Evolutionary conservation across 2,329 filamentous ascomycete genomes (phyloP).

Genomic region (Ascosphaera acerosa): DNA sequence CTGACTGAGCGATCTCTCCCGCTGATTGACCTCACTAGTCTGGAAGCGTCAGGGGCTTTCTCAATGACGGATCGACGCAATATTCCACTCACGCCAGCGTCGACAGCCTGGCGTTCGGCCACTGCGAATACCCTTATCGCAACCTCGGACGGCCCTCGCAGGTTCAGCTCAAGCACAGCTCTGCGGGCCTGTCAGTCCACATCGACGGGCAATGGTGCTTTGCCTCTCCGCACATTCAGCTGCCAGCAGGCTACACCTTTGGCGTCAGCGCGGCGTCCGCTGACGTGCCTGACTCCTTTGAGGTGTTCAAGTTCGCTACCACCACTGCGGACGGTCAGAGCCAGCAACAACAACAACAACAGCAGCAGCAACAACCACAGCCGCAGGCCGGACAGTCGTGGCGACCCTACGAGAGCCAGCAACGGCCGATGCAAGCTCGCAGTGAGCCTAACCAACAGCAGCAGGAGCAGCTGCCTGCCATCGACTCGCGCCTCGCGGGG

Average conservation of each 20-base stretch:
- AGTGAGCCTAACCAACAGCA: constrained; percentile 9
- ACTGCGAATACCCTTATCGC: constrained; percentile 74
- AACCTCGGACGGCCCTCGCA: constrained; percentile 70
- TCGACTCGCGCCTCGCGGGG: constrained; percentile 43
- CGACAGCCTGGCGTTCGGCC: constrained; percentile 72
- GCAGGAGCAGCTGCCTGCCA: constrained; percentile 4
- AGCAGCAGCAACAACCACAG: constrained; percentile 14
- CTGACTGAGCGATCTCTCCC: constrained; percentile 4
- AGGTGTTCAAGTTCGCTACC: constrained; percentile 67
- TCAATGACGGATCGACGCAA: constrained; percentile 72
- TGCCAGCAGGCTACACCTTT: constrained; percentile 62
- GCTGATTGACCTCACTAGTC: constrained; percentile 21
- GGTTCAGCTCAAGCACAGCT: constrained; percentile 45
- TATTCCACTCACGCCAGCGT: constrained; percentile 52
- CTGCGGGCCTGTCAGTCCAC: constrained; percentile 44
- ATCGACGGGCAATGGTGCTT: constrained; percentile 68
- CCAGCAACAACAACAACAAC: constrained; percentile 10
- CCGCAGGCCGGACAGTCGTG: constrained; percentile 6
- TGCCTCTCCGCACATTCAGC: constrained; percentile 8
- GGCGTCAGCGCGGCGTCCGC: constrained; percentile 72
- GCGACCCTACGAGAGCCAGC: constrained; percentile 4
- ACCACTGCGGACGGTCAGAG: constrained; percentile 23
- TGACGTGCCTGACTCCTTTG: constrained; percentile 83
- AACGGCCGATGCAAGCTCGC: constrained; percentile 6
- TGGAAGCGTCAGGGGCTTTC: constrained; percentile 69